Base-by-base conservation (phyloP, 1,284 basidiomycete genomes). In the Cerrena zonata region DNA sequence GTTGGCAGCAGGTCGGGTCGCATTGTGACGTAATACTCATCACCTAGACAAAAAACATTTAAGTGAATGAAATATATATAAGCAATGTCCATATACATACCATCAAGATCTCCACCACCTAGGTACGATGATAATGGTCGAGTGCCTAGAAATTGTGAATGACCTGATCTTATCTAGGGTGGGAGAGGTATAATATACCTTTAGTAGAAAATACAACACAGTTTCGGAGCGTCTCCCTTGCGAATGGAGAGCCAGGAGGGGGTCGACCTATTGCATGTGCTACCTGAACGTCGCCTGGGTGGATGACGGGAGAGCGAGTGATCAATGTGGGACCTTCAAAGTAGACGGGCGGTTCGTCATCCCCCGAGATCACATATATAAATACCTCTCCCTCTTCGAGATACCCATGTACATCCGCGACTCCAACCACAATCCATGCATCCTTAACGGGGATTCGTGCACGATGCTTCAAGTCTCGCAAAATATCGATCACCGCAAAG, bases 401-500 rank as follows among this genome's bases (percentile, higher is more conserved):
- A 54, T 69, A 84, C 1, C 84, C 75, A 48, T 81, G 75, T 2
- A 55, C 86, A 59, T 89, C 88, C 2, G 84, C 83, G 37, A 89
- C 75, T 3, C 89, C 88, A 22, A 89, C 84, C 2, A 90, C 71
- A 21, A 79, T 72, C 55, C 78, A 79, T 47, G 79, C 80, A 2
- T 79, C 65, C 0, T 80, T 79, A n/a, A 91, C 76, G 1, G 74
- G 77, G 36, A 91, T 86, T 12, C 85, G 73, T 1, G 86, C 86
- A 27, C 73, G 69, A 55, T 86, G 78, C 58, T 89, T 89, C 58
- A 90, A 76, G 36, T 79, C 78, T 13, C 61, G 54, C 7, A 63
- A 55, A 24, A 56, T 48, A 22, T 63, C 55, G 39, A 55, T 55
- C 23, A 62, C 56, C 1, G 56, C 50, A 38, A 59, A 56, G 22